These are phyloP conservation scores for Cyclaneusma minus DNA, from an alignment of 2,329 filamentous ascomycete genomes.

Conservation along the genomic window DNA sequence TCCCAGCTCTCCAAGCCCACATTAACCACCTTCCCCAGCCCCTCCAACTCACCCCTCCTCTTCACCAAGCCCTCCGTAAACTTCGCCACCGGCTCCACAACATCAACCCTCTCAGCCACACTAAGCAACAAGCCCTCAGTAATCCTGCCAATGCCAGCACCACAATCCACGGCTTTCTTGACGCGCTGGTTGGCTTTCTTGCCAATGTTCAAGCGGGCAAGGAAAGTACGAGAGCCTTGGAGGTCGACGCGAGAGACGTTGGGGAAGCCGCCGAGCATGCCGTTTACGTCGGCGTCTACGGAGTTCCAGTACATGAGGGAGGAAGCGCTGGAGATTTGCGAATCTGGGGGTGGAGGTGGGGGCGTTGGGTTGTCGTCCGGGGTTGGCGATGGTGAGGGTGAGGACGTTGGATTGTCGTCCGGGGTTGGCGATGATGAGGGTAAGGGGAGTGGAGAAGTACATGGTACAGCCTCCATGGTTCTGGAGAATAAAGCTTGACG, in stretches of 20 bases:
- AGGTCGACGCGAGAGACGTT: slow-evolving; percentile 57
- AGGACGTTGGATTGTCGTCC: not conserved
- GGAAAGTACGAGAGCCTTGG: slow-evolving; percentile 52
- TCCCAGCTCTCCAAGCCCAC: slow-evolving; percentile 63
- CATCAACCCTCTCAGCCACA: slow-evolving; percentile 57
- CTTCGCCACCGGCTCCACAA: slow-evolving; percentile 72
- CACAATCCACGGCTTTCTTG: slow-evolving; percentile 20
- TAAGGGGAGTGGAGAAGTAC: slow-evolving; percentile 1
- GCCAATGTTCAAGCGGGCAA: slow-evolving; percentile 38
- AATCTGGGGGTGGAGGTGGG: slow-evolving; percentile 6
- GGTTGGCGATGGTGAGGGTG: not conserved
- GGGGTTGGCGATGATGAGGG: not conserved
- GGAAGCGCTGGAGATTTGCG: slow-evolving; percentile 16
- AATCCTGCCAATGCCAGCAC: slow-evolving; percentile 55
- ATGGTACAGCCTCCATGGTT: no score
- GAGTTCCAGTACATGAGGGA: slow-evolving; percentile 30
- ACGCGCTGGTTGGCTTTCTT: slow-evolving; percentile 11
- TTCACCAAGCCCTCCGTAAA: slow-evolving; percentile 52
- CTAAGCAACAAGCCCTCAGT: slow-evolving; percentile 62
- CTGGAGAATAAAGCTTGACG: no score
- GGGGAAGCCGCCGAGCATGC: slow-evolving; percentile 67
- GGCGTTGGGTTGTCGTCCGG: not conserved
- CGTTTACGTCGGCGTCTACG: slow-evolving; percentile 40
- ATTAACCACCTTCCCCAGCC: slow-evolving; percentile 50
- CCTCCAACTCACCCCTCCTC: no score